A percentile compares a stretch with the other conserved stretches of the same genome.
phyloP scores from a whole-genome alignment of 1,139 yeast species.

The Casaregolazyma lundiana region DNA sequence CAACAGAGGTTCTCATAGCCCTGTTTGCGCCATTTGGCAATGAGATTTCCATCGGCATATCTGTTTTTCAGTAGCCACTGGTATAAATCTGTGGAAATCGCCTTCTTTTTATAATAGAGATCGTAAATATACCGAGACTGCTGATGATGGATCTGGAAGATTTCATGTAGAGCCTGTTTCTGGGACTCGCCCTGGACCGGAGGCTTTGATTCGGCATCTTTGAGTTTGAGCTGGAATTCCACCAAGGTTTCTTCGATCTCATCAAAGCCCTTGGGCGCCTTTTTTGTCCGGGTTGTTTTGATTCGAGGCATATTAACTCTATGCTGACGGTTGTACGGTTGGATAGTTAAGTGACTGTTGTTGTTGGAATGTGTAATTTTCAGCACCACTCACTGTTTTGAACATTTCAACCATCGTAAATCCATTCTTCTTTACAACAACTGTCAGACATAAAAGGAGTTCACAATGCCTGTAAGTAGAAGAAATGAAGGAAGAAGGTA shows the following conservation, averaged over 20 bases:
- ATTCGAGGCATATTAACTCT: conserved; percentile 39
- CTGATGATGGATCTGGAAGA: conserved; percentile 66
- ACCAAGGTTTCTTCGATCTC: conserved; percentile 67
- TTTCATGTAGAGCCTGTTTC: conserved; percentile 66
- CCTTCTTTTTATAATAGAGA: conserved; percentile 62
- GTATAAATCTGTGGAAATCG: conserved; percentile 65
- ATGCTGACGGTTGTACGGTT: not conserved
- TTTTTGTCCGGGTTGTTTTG: conserved; percentile 42
- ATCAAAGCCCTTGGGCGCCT: conserved; percentile 72
- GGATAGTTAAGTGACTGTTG: not conserved
- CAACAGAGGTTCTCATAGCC: conserved; percentile 91
- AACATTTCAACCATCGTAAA: conserved; percentile 4
- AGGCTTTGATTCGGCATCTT: conserved; percentile 37
- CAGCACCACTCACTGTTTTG: conserved; percentile 11
- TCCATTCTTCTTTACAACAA: not conserved
- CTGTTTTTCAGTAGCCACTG: conserved; percentile 69
- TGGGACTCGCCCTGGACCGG: conserved; percentile 33
- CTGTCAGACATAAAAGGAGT: conserved; percentile 6
- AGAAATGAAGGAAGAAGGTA: not conserved
- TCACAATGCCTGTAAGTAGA: conserved; percentile 12
- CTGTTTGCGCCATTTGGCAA: conserved; percentile 87
- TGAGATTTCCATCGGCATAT: conserved; percentile 63
- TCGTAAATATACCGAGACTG: conserved; percentile 73
- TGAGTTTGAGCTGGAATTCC: conserved; percentile 57
- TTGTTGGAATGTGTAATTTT: conserved; percentile 1